Conservation (phyloP, 371 early-diverging fungal species). For the Nematocida major region DNA sequence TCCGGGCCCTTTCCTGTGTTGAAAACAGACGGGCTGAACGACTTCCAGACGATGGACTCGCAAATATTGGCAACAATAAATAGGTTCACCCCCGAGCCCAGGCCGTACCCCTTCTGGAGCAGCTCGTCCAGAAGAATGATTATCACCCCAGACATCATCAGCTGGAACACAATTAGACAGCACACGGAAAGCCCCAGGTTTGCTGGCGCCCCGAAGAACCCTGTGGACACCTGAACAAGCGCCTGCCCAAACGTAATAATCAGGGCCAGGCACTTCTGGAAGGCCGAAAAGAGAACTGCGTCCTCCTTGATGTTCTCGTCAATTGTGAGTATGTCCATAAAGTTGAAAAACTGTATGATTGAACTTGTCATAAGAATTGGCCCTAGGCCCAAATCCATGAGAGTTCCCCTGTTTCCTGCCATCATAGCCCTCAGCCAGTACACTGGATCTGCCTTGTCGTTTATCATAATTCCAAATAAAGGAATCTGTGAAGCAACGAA, state of each 20-base stretch:
- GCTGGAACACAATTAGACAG: conserved; percentile 81
- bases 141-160: conserved; percentile 87
- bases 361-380: conserved; percentile 97
- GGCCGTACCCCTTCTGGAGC: conserved; percentile 98
- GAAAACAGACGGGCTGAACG: conserved; percentile 85
- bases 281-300: conserved; percentile 87
- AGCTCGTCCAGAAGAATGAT: conserved; percentile 96
- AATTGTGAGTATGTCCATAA: conserved; percentile 87
- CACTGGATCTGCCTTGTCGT: conserved; percentile 74
- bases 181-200: conserved; percentile 85
- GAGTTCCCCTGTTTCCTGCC: conserved; percentile 95
- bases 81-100: conserved; percentile 96
- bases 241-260: conserved; percentile 92
- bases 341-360: conserved; percentile 94
- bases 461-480: conserved; percentile 95
- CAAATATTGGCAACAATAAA: conserved; percentile 99
- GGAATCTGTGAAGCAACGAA: conserved; percentile 98
- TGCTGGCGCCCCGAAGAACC: conserved; percentile 87
- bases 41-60: conserved; percentile 97
- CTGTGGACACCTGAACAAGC: conserved; percentile 86
- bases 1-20: conserved; percentile 93
- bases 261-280: conserved; percentile 75
- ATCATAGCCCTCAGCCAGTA: conserved; percentile 98
- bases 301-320: conserved; percentile 95
- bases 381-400: conserved; percentile 98